Percentiles rank a stretch among this genome's conserved stretches.
These are phyloP conservation scores for Agaricales sp. DNA, from an alignment of 1,284 basidiomycete genomes.

Conservation along the genomic window DNA sequence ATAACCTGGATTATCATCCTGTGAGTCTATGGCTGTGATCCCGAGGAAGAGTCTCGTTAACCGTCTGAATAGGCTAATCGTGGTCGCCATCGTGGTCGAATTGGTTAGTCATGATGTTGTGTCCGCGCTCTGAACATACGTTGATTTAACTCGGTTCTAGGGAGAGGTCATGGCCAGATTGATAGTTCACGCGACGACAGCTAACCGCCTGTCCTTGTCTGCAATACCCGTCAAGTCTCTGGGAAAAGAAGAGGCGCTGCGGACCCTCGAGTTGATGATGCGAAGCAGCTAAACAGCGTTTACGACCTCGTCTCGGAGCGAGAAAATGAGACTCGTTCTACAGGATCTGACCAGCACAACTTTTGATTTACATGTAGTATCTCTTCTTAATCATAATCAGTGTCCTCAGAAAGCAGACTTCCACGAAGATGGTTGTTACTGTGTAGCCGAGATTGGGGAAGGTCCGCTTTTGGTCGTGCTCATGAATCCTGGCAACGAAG, in stretches of 20 bases:
- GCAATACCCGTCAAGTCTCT: not conserved
- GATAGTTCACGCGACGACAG: slow-evolving; percentile 2
- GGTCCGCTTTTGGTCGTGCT: not conserved
- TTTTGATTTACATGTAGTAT: not conserved
- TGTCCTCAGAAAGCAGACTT: not conserved
- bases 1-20: slow-evolving; percentile 96
- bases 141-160: not conserved
- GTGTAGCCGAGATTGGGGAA: not conserved
- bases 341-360: not conserved
- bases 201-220: not conserved
- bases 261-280: not conserved
- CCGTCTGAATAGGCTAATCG: slow-evolving; percentile 58
- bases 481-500: not conserved
- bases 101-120: slow-evolving; percentile 30
- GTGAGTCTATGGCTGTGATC: slow-evolving; percentile 26
- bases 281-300: not conserved
- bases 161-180: slow-evolving; percentile 2
- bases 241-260: not conserved
- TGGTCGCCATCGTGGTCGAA: slow-evolving; percentile 81
- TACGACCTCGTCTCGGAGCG: no score
- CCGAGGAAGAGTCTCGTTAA: slow-evolving; percentile 3
- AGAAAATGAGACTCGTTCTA: no score
- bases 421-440: not conserved
- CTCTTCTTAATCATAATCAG: not conserved
- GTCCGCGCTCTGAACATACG: not conserved